Conservation (phyloP, 2,329 filamentous ascomycete genomes). For the Paecilomyces dactylethromorphus region DNA sequence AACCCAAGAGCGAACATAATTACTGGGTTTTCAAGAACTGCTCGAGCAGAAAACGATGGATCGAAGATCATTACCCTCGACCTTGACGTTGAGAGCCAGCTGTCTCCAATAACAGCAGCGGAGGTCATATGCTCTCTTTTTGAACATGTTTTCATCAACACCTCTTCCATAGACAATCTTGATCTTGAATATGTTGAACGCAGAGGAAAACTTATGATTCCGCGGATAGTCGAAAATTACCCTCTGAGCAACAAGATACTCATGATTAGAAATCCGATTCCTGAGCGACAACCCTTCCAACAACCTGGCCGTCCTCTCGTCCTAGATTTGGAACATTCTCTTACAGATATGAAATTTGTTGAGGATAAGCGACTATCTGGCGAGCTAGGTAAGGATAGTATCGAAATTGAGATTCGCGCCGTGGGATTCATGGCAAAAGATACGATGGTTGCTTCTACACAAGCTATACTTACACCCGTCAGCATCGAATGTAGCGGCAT, state of each 20-base stretch:
- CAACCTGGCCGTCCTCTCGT: constrained; percentile 5
- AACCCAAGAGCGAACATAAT: constrained; percentile 12
- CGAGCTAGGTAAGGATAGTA: constrained; percentile 10
- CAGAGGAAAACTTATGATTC: constrained; percentile 14
- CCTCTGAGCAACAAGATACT: constrained; percentile 4
- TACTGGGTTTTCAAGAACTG: constrained; percentile 18
- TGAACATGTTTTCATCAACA: constrained; percentile 2
- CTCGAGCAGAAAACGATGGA: constrained; percentile 18
- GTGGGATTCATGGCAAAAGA: constrained; percentile 24
- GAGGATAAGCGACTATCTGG: constrained; percentile 1
- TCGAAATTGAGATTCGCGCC: constrained; percentile 28
- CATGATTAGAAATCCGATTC: background rate
- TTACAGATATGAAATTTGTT: constrained; percentile 5
- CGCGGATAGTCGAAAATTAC: constrained; percentile 14
- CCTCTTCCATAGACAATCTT: background rate
- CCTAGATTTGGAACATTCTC: background rate
- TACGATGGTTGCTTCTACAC: constrained; percentile 20
- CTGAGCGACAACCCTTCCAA: constrained; percentile 9
- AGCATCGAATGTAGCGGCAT: constrained; percentile 15
- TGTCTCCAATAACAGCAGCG: constrained; percentile 2
- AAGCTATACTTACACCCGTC: background rate
- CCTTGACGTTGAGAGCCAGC: constrained; percentile 8
- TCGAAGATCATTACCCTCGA: constrained; percentile 17
- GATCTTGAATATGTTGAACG: constrained; percentile 20
- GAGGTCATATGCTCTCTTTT: constrained; percentile 10